Evolutionary conservation across 2,329 filamentous ascomycete genomes (phyloP).

Genomic region (Fusarium compactum): DNA sequence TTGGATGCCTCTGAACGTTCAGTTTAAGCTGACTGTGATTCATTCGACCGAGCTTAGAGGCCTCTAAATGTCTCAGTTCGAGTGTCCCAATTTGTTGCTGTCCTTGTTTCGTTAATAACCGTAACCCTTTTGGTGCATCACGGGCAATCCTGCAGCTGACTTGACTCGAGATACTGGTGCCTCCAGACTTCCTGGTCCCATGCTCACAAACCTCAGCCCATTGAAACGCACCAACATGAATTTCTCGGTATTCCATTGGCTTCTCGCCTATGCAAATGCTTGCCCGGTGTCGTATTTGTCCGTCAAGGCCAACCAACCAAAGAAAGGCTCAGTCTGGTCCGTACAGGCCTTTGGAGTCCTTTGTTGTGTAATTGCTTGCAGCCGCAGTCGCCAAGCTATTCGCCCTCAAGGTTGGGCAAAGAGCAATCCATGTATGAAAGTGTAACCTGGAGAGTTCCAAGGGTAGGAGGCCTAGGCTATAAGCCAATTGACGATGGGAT

Average conservation of each 20-base stretch:
- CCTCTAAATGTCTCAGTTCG: constrained; percentile 42
- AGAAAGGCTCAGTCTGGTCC: constrained; percentile 24
- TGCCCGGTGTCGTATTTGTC: constrained; percentile 16
- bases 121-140: constrained; percentile 38
- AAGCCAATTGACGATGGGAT: constrained; percentile 35
- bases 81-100: constrained; percentile 40
- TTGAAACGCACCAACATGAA: constrained; percentile 37
- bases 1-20: neutral
- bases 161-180: constrained; percentile 8
- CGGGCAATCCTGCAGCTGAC: constrained; percentile 43
- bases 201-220: constrained; percentile 42
- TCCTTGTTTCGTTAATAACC: constrained; percentile 18
- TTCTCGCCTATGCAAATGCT: constrained; percentile 34
- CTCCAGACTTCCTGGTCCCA: constrained; percentile 14
- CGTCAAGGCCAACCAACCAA: constrained; percentile 19
- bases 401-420: constrained; percentile 28
- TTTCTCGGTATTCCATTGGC: constrained; percentile 35
- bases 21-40: constrained; percentile 17
- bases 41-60: constrained; percentile 25
- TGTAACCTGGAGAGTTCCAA: constrained; percentile 23
- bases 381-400: too few species aligned
- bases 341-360: constrained; percentile 23
- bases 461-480: constrained; percentile 24
- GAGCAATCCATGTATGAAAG: neutral
- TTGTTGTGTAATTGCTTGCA: neutral